phyloP scores from a whole-genome alignment of 1,139 yeast species.

The Protomyces inundatus region DNA sequence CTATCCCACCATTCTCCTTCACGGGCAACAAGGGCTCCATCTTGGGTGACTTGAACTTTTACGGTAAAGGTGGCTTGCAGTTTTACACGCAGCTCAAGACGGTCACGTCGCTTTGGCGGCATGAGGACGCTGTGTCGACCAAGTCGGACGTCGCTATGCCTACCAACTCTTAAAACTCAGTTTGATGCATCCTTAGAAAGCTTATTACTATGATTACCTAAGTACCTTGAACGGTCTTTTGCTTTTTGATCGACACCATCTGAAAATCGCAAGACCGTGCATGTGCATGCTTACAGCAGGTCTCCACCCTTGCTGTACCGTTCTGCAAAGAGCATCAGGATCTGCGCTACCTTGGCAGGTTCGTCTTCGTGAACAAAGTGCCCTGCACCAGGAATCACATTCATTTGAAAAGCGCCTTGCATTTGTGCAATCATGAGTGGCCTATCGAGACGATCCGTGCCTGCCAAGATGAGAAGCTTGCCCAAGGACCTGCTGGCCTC shows the following conservation, averaged over 20 bases:
- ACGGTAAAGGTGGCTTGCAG: conserved; percentile 68
- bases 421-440: conserved; percentile 86
- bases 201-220: background rate
- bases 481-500: conserved; percentile 48
- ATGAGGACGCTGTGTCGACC: conserved; percentile 50
- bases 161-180: conserved; percentile 41
- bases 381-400: conserved; percentile 76
- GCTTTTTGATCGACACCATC: background rate
- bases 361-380: conserved; percentile 91
- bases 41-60: conserved; percentile 73
- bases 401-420: conserved; percentile 85
- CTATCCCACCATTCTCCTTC: conserved; percentile 75
- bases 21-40: conserved; percentile 75
- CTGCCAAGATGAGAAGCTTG: conserved; percentile 74
- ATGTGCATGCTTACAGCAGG: background rate
- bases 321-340: background rate
- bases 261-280: background rate
- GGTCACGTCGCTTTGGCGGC: conserved; percentile 64
- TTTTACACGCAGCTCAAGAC: conserved; percentile 75
- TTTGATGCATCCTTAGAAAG: background rate
- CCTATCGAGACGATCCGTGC: conserved; percentile 82
- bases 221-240: background rate
- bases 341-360: conserved; percentile 57
- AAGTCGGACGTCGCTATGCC: conserved; percentile 61
- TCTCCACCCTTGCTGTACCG: background rate